phyloP scores from a whole-genome alignment of 208 protist species.

The Leishmania major region DNA sequence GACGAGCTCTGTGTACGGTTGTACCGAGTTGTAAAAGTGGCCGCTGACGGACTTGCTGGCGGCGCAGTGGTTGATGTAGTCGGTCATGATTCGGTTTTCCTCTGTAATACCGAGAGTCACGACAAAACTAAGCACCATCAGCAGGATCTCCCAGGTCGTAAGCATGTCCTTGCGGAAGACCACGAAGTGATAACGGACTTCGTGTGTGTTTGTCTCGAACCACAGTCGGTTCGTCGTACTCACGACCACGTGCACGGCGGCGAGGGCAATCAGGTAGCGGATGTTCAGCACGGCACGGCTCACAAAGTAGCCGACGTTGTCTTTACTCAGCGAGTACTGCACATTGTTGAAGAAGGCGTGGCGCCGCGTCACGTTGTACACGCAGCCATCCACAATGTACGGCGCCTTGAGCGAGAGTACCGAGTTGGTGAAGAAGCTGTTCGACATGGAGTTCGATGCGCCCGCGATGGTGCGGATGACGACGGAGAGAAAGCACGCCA shows the following conservation, averaged over 20 bases:
- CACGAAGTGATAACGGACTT: slow-evolving; percentile 85
- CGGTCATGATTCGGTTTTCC: slow-evolving; percentile 60
- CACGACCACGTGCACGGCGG: slow-evolving; percentile 46
- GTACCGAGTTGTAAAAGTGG: slow-evolving; percentile 44
- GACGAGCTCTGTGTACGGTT: slow-evolving; percentile 69
- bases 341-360: slow-evolving; percentile 68
- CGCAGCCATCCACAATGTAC: slow-evolving; percentile 39
- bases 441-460: slow-evolving; percentile 55
- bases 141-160: slow-evolving; percentile 70
- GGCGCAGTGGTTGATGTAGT: slow-evolving; percentile 64
- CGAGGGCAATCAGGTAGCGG: slow-evolving; percentile 66
- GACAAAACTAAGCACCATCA: slow-evolving; percentile 64
- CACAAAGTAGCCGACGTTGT: slow-evolving; percentile 78
- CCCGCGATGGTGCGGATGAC: slow-evolving; percentile 55
- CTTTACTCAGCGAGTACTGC: slow-evolving; percentile 36
- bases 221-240: slow-evolving; percentile 60
- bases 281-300: slow-evolving; percentile 66
- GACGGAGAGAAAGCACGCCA: slow-evolving; percentile 64
- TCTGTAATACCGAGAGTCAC: slow-evolving; percentile 37
- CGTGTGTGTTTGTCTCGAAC: slow-evolving; percentile 72
- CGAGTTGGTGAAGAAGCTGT: slow-evolving; percentile 58
- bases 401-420: slow-evolving; percentile 37
- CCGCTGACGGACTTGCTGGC: not conserved
- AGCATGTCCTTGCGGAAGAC: slow-evolving; percentile 85
- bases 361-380: slow-evolving; percentile 33